Base-by-base conservation (phyloP, 2,329 filamentous ascomycete genomes). In the Annulohypoxylon truncatum region DNA sequence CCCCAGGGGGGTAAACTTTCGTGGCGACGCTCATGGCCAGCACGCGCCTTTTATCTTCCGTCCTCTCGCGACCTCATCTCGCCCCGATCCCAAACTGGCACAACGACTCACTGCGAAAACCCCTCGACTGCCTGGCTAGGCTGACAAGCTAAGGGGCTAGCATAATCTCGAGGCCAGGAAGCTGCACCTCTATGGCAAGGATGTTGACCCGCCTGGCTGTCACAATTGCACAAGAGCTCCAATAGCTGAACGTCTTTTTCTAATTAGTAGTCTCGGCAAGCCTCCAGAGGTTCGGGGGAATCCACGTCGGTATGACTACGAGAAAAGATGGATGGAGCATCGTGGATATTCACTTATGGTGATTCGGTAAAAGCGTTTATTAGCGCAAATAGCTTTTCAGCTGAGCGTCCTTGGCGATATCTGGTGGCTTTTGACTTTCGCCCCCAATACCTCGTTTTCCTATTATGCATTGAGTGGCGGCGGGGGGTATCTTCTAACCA, bases 111-210 rank as follows among this genome's bases (percentile, higher is more conserved):
- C 55, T 29, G 42, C 31, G 42, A 46, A 63, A 54, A 38, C 42
- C 24, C 31, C 52, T 57, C 20, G 33, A 50, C 59, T 54, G 42
- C 59, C 33, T 66, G 53, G 24, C 22, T 57, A 33, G 47, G 62
- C 63, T 63, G 63, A 64, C 61, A 57, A 55, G 63, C 66, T 56
- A 69, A 69, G 63, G 38, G 18, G 1, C 33, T 61, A 69, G 52
- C 15, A 52, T 33, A 48, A 58, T 54, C 57, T 50, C 53, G 38
- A n/a, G 51, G 48, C 58, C 26, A 61, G 38, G 57, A 47, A 63
- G 40, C 38, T 68, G 60, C 59, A 64, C 47, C n/a, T 42, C 8
- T 29, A 54, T 52, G 48, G 55, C 42, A 52, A 35, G 52, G 56
- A 12, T 54, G 50, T 59, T 33, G 18, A 66, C 47, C 55, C 35